Base-by-base conservation (phyloP, 257 asterid species). In the Penstemon eatonii region DNA sequence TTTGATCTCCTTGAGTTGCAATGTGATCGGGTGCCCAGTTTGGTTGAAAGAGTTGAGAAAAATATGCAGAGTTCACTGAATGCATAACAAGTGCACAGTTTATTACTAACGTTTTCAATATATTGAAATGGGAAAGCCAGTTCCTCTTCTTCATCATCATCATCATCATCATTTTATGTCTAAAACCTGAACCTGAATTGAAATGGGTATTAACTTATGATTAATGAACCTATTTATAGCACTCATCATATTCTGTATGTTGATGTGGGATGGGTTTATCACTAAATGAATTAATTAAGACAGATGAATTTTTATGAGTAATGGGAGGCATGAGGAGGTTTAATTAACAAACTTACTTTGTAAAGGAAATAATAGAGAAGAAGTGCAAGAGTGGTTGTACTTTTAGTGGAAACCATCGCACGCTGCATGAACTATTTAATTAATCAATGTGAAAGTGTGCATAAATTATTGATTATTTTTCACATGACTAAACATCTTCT, bases 11-110 rank as follows among this genome's bases (percentile, higher is more conserved):
- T 60, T 71, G 75, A 72, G 63, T 60, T 33, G 58, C 12, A 40
- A 86, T 70, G 73, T 86, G 92, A 71, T 83, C 85, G 0, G 84
- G 75, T 40, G 85, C 80, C 89, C 92, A 86, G 5, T 68, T 76
- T 36, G 80, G 78, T 54, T 71, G 43, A 61, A 83, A 83, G 25
- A 81, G 69, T 3, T 86, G 78, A 43, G 46, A 45, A 69, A 83
- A 81, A 46, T 81, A 79, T 46, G 79, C 73, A 56, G 71, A 67
- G 33, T 18, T 44, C 0, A 37, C 79, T 10, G 46, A n/a, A 8
- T 50, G 67, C 44, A 76, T 12, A 10, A 78, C 10, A 63, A 76
- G 15, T 3, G 66, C 77, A 8, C 67, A 50, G 67, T 13, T 33
- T 13, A 74, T 46, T 4, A 74, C 0, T 45, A 46, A 67, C 9